phyloP scores from a whole-genome alignment of 164 flowering plant species.

The Annona squamosa region DNA sequence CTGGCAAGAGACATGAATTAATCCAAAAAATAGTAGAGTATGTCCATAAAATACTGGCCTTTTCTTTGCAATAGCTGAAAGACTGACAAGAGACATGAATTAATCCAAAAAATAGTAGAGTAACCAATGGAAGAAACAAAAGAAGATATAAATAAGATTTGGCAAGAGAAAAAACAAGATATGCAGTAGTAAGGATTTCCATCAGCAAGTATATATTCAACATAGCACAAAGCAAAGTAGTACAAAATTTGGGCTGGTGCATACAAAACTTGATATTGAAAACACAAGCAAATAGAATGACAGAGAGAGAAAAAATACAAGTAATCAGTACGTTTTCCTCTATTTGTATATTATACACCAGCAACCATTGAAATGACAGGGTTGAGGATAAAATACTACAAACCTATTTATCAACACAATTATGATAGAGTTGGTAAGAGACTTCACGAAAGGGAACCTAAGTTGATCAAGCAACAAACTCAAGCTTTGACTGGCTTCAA shows the following conservation, averaged over 20 bases:
- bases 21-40: slow-evolving; percentile 34
- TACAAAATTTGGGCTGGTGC: too few species aligned
- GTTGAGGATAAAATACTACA: slow-evolving; percentile 3
- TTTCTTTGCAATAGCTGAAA: slow-evolving; percentile 78
- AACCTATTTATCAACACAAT: slow-evolving; percentile 83
- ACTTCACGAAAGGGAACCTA: slow-evolving; percentile 62
- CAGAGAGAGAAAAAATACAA: not conserved
- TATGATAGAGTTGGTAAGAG: slow-evolving; percentile 50
- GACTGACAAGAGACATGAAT: slow-evolving; percentile 35
- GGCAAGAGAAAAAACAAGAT: too few species aligned
- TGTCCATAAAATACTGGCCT: slow-evolving; percentile 96
- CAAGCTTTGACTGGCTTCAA: slow-evolving; percentile 83
- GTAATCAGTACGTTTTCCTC: not conserved
- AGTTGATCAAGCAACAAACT: slow-evolving; percentile 84
- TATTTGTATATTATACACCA: too few species aligned
- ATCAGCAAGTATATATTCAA: too few species aligned
- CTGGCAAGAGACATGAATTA: slow-evolving; percentile 29
- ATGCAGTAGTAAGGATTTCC: too few species aligned
- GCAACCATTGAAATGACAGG: not conserved
- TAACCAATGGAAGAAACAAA: slow-evolving; percentile 4
- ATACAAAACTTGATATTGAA: too few species aligned
- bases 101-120: slow-evolving; percentile 30
- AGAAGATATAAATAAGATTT: too few species aligned
- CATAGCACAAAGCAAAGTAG: too few species aligned
- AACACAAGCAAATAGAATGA: not conserved